A percentile compares a stretch with the other conserved stretches of the same genome.
Evolutionary conservation across 495 filamentous ascomycete genomes (phyloP).

Genomic region (Aspergillus steynii): DNA sequence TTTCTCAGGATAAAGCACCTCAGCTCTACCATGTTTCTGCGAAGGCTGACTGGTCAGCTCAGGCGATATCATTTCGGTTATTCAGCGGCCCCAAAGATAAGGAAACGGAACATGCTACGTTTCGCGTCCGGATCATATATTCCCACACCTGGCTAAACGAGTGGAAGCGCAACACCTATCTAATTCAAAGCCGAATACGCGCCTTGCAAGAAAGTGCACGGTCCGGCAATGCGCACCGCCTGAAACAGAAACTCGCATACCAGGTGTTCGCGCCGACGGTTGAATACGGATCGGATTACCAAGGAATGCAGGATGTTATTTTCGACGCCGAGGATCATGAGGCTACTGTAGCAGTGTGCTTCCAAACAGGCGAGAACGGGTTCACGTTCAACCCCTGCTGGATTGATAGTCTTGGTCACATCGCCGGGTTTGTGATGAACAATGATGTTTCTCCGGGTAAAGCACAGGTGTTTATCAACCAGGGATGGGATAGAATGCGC

Average conservation of each 20-base stretch:
- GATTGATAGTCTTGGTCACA: slow-evolving; percentile 60
- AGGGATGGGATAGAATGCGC: slow-evolving; percentile 71
- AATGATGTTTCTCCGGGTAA: slow-evolving; percentile 68
- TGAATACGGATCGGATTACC: slow-evolving; percentile 66
- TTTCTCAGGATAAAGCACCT: slow-evolving; percentile 50
- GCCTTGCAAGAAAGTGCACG: slow-evolving; percentile 50
- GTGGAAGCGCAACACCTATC: slow-evolving; percentile 56
- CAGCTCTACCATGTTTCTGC: slow-evolving; percentile 29
- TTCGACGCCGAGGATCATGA: slow-evolving; percentile 71
- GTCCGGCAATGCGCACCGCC: slow-evolving; percentile 53
- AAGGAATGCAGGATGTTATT: slow-evolving; percentile 74
- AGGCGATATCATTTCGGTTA: slow-evolving; percentile 30
- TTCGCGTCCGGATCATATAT: slow-evolving; percentile 35
- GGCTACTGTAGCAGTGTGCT: slow-evolving; percentile 67
- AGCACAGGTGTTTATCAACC: slow-evolving; percentile 71
- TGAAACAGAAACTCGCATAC: slow-evolving; percentile 73
- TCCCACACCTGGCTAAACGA: slow-evolving; percentile 36
- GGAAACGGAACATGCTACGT: slow-evolving; percentile 51
- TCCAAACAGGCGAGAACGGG: slow-evolving; percentile 62
- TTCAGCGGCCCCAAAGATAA: slow-evolving; percentile 26
- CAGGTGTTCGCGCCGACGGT: slow-evolving; percentile 72
- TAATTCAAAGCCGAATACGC: slow-evolving; percentile 55
- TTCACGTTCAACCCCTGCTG: slow-evolving; percentile 67
- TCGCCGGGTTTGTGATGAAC: slow-evolving; percentile 79
- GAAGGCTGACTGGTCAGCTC: slow-evolving; percentile 46